phyloP scores from a whole-genome alignment of 2,329 filamentous ascomycete species.

The Aureobasidium sp. region DNA sequence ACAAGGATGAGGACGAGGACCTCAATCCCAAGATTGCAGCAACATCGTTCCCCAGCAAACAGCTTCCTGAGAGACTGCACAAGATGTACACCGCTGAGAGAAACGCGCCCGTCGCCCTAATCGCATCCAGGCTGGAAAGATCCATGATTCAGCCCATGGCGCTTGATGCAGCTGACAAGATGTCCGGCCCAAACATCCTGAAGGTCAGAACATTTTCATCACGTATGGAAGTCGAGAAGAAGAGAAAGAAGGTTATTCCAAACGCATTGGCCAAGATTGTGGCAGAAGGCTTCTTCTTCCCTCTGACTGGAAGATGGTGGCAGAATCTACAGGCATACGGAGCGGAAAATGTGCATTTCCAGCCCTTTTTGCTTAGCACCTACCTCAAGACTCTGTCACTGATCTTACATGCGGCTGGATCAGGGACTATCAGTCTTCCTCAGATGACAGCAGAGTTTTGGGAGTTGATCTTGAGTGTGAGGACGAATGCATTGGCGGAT shows the following conservation, averaged over 20 bases:
- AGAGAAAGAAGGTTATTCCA: constrained; percentile 52
- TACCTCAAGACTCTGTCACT: constrained; percentile 82
- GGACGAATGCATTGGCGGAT: constrained; percentile 39
- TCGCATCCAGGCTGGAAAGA: constrained; percentile 59
- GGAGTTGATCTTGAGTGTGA: constrained; percentile 67
- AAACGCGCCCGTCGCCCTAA: constrained; percentile 19
- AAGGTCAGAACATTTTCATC: constrained; percentile 87
- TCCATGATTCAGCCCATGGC: constrained; percentile 75
- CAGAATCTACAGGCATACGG: constrained; percentile 27
- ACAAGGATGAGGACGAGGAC: constrained; percentile 48
- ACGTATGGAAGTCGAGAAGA: constrained; percentile 57
- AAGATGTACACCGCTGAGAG: constrained; percentile 49
- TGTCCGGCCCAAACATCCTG: constrained; percentile 70
- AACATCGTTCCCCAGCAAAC: constrained; percentile 66
- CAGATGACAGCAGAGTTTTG: constrained; percentile 80
- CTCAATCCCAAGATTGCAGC: constrained; percentile 28
- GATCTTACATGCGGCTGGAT: constrained; percentile 73
- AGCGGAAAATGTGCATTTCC: constrained; percentile 54
- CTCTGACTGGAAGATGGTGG: constrained; percentile 62
- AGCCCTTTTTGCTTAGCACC: constrained; percentile 65
- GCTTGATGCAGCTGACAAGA: constrained; percentile 67
- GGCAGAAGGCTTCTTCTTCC: constrained; percentile 72
- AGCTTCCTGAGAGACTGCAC: constrained; percentile 65
- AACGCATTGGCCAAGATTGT: constrained; percentile 75
- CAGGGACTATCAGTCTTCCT: constrained; percentile 64